phyloP scores from a whole-genome alignment of 345 rosid species.

The Salix arbutifolia region DNA sequence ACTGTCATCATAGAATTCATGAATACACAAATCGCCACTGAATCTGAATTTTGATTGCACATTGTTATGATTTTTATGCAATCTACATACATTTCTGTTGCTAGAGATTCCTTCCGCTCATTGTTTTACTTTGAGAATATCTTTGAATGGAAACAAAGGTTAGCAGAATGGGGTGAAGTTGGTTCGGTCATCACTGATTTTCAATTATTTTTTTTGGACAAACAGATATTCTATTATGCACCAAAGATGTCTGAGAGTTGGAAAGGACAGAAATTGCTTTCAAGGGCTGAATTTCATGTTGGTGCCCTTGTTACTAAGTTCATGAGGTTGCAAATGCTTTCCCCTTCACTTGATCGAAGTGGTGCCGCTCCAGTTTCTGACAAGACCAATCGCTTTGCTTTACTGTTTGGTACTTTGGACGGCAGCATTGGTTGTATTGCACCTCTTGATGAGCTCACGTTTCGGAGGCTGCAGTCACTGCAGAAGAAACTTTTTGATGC shows the following conservation, averaged over 20 bases:
- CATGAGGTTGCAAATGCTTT: constrained; percentile 87
- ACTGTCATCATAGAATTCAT: too few relatives aligned
- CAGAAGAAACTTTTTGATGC: constrained; percentile 88
- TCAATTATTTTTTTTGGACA: background rate
- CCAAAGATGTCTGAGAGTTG: constrained; percentile 97
- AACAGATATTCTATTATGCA: constrained; percentile 86
- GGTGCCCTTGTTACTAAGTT: constrained; percentile 90
- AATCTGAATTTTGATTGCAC: too few relatives aligned
- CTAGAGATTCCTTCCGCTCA: too few relatives aligned
- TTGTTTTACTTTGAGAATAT: too few relatives aligned
- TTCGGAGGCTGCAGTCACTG: constrained; percentile 86
- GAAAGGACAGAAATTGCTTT: constrained; percentile 96
- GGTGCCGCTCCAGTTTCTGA: constrained; percentile 56
- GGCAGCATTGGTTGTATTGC: constrained; percentile 93
- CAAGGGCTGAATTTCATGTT: constrained; percentile 90
- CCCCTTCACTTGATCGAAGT: constrained; percentile 46
- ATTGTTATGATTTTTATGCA: too few relatives aligned
- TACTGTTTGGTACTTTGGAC: constrained; percentile 84
- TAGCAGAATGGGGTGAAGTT: background rate
- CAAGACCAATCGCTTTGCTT: constrained; percentile 85
- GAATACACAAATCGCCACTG: too few relatives aligned
- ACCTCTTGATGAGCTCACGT: constrained; percentile 88
- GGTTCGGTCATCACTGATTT: background rate
- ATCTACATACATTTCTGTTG: too few relatives aligned
- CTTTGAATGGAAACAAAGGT: too few relatives aligned